A percentile compares a stretch with the other conserved stretches of the same genome.
Conservation (phyloP, 805 yeast species). For the Starmerella asiatica region DNA sequence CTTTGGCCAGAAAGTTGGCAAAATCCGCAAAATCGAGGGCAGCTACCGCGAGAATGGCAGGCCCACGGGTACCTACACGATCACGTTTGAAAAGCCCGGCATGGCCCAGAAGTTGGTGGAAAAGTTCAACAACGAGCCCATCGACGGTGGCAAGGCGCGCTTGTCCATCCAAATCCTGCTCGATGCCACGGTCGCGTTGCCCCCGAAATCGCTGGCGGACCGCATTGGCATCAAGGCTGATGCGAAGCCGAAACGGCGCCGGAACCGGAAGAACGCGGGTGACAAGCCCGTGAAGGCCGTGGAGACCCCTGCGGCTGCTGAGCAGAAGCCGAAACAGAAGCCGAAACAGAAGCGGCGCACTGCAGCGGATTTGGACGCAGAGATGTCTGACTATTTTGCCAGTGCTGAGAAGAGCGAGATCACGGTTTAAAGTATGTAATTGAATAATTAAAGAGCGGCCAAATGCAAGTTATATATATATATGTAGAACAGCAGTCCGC, state of each 20-base stretch:
- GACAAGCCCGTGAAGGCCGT: constrained; percentile 11
- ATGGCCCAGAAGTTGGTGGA: constrained; percentile 68
- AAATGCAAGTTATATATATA: not conserved
- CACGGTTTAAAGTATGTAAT: constrained; percentile 11
- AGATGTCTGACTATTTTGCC: constrained; percentile 86
- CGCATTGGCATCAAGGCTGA: constrained; percentile 18
- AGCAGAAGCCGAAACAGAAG: constrained; percentile 21
- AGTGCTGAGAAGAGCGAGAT: constrained; percentile 20
- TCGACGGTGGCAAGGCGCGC: constrained; percentile 70
- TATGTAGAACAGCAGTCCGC: not conserved
- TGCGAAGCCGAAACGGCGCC: constrained; percentile 10
- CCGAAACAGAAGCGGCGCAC: constrained; percentile 49
- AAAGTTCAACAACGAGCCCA: constrained; percentile 82
- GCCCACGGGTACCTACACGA: constrained; percentile 84
- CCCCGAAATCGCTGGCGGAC: constrained; percentile 11
- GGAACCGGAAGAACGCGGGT: constrained; percentile 7
- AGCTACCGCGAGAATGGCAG: constrained; percentile 78
- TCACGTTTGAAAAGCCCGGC: constrained; percentile 55
- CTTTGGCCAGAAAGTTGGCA: constrained; percentile 77
- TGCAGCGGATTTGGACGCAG: constrained; percentile 88
- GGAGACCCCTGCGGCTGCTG: constrained; percentile 15
- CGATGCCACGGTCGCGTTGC: constrained; percentile 41
- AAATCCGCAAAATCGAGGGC: constrained; percentile 55
- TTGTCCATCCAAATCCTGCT: constrained; percentile 70
- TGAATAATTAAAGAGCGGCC: not conserved